A percentile compares a stretch with the other conserved stretches of the same genome.
Evolutionary conservation across 1,284 basidiomycete species (phyloP).

Genomic region (Cystobasidium pallidum): DNA sequence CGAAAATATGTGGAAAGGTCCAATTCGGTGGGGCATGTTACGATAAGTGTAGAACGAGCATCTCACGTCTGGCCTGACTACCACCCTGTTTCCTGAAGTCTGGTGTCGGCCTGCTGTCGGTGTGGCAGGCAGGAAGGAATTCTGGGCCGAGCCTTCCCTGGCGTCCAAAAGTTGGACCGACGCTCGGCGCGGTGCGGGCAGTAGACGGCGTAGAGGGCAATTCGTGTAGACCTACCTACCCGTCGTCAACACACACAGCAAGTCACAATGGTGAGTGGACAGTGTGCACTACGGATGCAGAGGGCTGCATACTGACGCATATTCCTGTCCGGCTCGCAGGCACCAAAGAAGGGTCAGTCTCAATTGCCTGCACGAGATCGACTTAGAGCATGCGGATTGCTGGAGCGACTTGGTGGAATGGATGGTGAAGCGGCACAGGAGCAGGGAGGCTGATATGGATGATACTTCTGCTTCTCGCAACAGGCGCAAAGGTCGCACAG

Average conservation of each 20-base stretch:
- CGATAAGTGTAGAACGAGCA: too few species aligned
- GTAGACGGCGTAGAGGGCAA: constrained; percentile 12
- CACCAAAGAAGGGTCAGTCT: constrained; percentile 43
- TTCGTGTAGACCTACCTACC: neutral
- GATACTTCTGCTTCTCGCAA: constrained; percentile 5
- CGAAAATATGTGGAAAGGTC: too few species aligned
- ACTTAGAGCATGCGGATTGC: constrained; percentile 2
- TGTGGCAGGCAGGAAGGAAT: neutral
- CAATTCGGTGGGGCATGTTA: too few species aligned
- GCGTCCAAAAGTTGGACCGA: neutral
- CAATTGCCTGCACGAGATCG: constrained; percentile 17
- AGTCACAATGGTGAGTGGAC: constrained; percentile 38
- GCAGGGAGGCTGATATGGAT: constrained; percentile 5
- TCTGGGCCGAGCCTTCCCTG: constrained; percentile 6
- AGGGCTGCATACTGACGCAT: neutral
- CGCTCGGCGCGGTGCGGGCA: neutral
- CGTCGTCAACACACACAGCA: constrained; percentile 9
- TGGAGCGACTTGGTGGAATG: neutral
- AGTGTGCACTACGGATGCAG: neutral
- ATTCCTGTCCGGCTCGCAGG: constrained; percentile 5
- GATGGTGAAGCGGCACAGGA: neutral
- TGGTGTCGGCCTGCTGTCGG: neutral
- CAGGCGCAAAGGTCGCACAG: constrained; percentile 43
- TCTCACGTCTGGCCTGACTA: too few species aligned
- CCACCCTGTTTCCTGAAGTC: too few species aligned